Evolutionary conservation across 768 basidiomycete species (phyloP).

Genomic region (Trametes villosa): DNA sequence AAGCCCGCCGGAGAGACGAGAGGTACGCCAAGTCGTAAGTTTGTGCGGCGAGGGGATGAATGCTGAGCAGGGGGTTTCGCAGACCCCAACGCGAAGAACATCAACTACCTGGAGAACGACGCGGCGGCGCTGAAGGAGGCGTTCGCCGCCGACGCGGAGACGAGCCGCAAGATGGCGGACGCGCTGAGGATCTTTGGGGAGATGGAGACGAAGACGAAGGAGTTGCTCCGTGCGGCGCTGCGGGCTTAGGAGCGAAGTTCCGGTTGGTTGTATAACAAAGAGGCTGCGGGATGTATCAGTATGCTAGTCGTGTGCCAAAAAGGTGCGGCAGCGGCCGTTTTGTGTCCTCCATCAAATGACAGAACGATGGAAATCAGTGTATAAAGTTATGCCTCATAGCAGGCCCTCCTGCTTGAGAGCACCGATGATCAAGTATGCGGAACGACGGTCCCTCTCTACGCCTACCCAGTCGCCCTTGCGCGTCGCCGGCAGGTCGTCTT

Average conservation of each 20-base stretch:
- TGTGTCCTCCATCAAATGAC: neutral
- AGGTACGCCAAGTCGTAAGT: neutral
- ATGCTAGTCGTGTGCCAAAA: neutral
- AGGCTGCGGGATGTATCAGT: neutral
- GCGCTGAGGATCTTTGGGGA: constrained; percentile 49
- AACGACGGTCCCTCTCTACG: constrained; percentile 76
- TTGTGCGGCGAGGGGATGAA: neutral
- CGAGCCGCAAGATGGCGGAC: constrained; percentile 47
- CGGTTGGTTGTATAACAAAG: neutral
- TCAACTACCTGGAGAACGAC: constrained; percentile 42
- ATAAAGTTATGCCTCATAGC: constrained; percentile 38
- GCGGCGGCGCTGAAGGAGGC: constrained; percentile 42
- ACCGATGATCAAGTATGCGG: constrained; percentile 80
- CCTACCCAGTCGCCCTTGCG: constrained; percentile 75
- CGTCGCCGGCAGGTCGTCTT: constrained; percentile 53
- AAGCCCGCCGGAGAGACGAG: constrained; percentile 1
- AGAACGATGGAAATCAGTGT: neutral
- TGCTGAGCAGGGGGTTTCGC: neutral
- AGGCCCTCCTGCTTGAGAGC: constrained; percentile 75
- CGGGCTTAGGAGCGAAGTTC: neutral
- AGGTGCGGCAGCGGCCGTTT: too few species aligned
- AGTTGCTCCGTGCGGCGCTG: constrained; percentile 30
- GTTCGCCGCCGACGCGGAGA: constrained; percentile 42
- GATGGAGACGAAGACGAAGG: constrained; percentile 47
- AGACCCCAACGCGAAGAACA: constrained; percentile 19